Percentiles rank a stretch among this genome's conserved stretches.
Conservation (phyloP, 192 early-diverging fungal genomes). For the Rhizophagus clarus region DNA sequence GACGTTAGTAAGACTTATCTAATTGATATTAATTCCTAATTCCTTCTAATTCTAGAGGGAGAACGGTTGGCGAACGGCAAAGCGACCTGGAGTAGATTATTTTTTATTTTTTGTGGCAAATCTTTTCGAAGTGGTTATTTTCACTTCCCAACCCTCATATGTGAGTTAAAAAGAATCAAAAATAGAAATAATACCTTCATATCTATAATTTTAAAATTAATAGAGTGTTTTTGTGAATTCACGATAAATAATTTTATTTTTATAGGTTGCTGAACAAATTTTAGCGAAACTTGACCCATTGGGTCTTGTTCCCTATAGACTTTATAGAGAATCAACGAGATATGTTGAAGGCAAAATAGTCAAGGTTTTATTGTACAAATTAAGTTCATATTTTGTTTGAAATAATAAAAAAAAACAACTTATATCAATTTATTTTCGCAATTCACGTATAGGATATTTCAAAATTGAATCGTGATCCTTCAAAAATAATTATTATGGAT, state of each 20-base stretch:
- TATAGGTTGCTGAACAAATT: slow-evolving; percentile 79
- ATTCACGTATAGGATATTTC: slow-evolving; percentile 64
- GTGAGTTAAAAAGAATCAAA: too few relatives aligned
- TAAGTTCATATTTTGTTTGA: not conserved
- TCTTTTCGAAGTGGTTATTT: slow-evolving; percentile 96
- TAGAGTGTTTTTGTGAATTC: not conserved
- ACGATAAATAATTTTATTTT: not conserved
- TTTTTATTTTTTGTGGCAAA: slow-evolving; percentile 89
- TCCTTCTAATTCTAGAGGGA: slow-evolving; percentile 66
- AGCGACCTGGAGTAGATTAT: slow-evolving; percentile 94
- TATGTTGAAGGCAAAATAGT: slow-evolving; percentile 83
- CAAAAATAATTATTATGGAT: slow-evolving; percentile 93
- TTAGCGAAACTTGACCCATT: slow-evolving; percentile 90
- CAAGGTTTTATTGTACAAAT: slow-evolving; percentile 52
- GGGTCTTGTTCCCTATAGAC: slow-evolving; percentile 79
- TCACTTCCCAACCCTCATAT: slow-evolving; percentile 84
- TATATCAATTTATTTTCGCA: not conserved
- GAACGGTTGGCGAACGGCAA: slow-evolving; percentile 95
- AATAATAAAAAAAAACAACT: not conserved
- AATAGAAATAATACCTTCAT: too few relatives aligned
- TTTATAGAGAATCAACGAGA: slow-evolving; percentile 91
- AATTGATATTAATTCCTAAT: not conserved
- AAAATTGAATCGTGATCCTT: slow-evolving; percentile 91
- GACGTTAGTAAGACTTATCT: not conserved
- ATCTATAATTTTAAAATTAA: too few relatives aligned